Conservation (phyloP, 768 basidiomycete genomes). For the Cystobasidium ongulense region DNA sequence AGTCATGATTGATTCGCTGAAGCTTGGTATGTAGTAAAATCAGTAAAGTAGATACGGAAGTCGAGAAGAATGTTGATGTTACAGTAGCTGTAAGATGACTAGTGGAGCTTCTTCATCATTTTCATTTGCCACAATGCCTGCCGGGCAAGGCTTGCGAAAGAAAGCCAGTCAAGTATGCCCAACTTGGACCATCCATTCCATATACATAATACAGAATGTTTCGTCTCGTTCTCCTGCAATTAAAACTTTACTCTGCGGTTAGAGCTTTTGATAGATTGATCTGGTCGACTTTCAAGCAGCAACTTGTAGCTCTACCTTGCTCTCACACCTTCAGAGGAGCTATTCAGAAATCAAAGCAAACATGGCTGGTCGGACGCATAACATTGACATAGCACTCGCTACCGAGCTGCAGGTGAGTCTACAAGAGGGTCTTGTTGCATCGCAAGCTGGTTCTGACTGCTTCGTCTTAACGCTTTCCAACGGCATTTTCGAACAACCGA, state of each 20-base stretch:
- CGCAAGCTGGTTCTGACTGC: not conserved
- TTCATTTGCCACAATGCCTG: not conserved
- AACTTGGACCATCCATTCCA: no score
- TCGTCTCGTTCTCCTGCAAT: no score
- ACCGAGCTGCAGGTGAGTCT: slow-evolving; percentile 9
- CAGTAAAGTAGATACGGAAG: no score
- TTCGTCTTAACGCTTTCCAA: not conserved
- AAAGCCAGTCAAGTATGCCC: no score
- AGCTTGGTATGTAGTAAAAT: not conserved
- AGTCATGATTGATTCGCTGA: not conserved
- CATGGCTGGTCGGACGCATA: not conserved
- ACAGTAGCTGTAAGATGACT: not conserved
- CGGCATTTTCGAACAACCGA: not conserved
- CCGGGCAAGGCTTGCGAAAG: no score
- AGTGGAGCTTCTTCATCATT: not conserved
- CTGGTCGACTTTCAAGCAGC: not conserved
- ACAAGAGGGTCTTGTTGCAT: not conserved
- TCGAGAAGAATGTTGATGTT: not conserved
- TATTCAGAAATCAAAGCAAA: not conserved
- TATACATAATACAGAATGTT: no score
- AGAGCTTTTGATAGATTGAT: no score
- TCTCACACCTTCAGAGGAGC: not conserved
- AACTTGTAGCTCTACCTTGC: not conserved
- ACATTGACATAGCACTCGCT: slow-evolving; percentile 21
- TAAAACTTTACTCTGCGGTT: no score